Conservation (phyloP, 805 yeast species). For the Zygosaccharomyces rouxii region DNA sequence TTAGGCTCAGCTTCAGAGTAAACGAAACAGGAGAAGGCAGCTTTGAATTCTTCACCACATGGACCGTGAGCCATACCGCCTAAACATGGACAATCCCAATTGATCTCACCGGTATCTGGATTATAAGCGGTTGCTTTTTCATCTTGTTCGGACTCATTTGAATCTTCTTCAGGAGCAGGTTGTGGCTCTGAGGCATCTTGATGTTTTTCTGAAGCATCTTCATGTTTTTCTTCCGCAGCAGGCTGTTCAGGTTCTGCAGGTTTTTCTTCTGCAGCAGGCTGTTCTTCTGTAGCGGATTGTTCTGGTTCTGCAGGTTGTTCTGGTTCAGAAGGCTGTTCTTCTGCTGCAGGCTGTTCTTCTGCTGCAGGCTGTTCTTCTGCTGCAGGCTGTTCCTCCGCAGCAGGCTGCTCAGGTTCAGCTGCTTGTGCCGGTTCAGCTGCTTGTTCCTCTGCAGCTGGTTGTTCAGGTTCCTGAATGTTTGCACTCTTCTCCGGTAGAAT, state of each 20-base stretch:
- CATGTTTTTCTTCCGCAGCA: background rate
- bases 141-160: constrained; percentile 33
- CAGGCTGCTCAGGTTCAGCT: constrained; percentile 1
- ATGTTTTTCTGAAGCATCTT: constrained; percentile 4
- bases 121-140: constrained; percentile 69
- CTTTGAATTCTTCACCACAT: constrained; percentile 93
- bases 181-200: constrained; percentile 6
- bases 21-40: constrained; percentile 91
- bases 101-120: constrained; percentile 97
- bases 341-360: too few species aligned
- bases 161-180: constrained; percentile 4
- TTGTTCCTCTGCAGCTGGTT: constrained; percentile 2
- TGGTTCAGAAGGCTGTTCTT: background rate
- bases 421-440: constrained; percentile 5
- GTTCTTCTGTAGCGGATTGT: background rate
- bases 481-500: constrained; percentile 2
- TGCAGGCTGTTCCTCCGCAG: constrained; percentile 11
- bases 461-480: constrained; percentile 4
- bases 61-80: constrained; percentile 99
- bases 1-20: constrained; percentile 93
- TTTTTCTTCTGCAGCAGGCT: constrained; percentile 2
- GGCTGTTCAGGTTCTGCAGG: constrained; percentile 5
- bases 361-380: background rate
- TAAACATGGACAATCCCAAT: constrained; percentile 99
- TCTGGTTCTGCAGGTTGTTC: background rate